These are phyloP conservation scores for Tillandsia leiboldiana DNA, from an alignment of 176 grass and related monocot species.

Conservation along the genomic window DNA sequence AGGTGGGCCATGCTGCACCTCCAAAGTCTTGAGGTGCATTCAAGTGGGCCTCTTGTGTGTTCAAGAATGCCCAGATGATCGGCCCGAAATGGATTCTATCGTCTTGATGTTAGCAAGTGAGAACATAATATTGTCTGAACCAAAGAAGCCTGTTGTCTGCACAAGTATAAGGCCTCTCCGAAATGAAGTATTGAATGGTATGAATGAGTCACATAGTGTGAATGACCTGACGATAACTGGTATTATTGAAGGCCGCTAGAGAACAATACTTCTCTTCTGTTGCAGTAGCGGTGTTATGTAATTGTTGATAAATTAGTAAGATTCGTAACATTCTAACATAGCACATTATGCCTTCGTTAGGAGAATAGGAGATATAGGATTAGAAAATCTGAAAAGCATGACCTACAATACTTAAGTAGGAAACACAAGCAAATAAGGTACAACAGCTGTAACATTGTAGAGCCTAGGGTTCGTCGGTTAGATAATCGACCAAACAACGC, in stretches of 20 bases:
- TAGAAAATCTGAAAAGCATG: too few species aligned
- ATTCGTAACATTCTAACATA: too few species aligned
- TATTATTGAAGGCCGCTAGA: not conserved
- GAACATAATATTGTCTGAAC: not conserved
- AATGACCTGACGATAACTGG: not conserved
- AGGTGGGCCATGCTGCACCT: not conserved
- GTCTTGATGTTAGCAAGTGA: slow-evolving; percentile 13
- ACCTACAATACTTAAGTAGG: too few species aligned
- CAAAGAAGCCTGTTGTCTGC: not conserved
- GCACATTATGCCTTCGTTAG: too few species aligned
- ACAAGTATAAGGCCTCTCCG: not conserved
- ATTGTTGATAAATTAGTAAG: too few species aligned
- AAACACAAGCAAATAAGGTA: too few species aligned
- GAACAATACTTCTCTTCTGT: not conserved
- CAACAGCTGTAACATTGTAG: too few species aligned
- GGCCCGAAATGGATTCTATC: not conserved
- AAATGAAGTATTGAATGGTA: not conserved
- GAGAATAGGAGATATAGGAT: too few species aligned
- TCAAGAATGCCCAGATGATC: slow-evolving; percentile 5
- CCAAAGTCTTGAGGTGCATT: not conserved
- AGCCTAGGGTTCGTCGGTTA: too few species aligned
- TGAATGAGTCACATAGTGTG: not conserved
- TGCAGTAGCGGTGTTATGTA: too few species aligned
- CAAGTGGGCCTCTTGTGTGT: slow-evolving; percentile 1
- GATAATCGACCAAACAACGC: too few species aligned